These are phyloP conservation scores for Rutidosis leptorrhynchoides DNA, from an alignment of 129 eudicot genomes.

Conservation along the genomic window DNA sequence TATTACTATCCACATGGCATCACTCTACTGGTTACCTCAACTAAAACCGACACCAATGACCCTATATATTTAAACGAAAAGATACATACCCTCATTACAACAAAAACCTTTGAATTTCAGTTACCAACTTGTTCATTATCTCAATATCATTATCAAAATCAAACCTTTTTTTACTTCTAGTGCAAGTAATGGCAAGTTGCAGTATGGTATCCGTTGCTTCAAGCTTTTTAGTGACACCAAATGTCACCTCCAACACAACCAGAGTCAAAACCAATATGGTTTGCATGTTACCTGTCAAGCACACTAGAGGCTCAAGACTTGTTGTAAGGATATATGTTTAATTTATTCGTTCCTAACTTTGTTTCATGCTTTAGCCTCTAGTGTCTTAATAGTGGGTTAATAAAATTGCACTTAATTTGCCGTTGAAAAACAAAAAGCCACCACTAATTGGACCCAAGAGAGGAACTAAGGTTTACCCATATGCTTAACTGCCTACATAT, in stretches of 20 bases:
- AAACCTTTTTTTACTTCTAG: background rate
- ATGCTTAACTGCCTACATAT: background rate
- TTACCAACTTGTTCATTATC: conserved; percentile 18
- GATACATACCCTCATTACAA: conserved; percentile 30
- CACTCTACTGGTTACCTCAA: conserved; percentile 47
- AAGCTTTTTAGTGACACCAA: conserved; percentile 58
- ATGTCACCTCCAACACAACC: conserved; percentile 29
- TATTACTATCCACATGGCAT: conserved; percentile 57
- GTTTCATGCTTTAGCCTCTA: too few species aligned
- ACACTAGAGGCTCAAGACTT: conserved; percentile 48
- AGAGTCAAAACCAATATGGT: conserved; percentile 29
- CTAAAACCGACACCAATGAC: conserved; percentile 35
- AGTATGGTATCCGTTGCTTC: conserved; percentile 82
- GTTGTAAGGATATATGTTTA: conserved; percentile 70
- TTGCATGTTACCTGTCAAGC: conserved; percentile 38
- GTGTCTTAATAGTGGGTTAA: too few species aligned
- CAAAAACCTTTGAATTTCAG: conserved; percentile 35
- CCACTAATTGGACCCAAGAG: conserved; percentile 97
- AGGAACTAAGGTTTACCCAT: conserved; percentile 66
- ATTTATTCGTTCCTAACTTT: too few species aligned
- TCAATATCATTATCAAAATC: background rate
- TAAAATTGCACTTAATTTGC: too few species aligned
- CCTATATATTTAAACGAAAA: conserved; percentile 41
- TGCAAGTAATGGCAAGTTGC: conserved; percentile 34
- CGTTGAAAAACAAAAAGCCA: too few species aligned